Evolutionary conservation across 2,329 filamentous ascomycete species (phyloP).

Genomic region (Scedosporium aurantiacum): DNA sequence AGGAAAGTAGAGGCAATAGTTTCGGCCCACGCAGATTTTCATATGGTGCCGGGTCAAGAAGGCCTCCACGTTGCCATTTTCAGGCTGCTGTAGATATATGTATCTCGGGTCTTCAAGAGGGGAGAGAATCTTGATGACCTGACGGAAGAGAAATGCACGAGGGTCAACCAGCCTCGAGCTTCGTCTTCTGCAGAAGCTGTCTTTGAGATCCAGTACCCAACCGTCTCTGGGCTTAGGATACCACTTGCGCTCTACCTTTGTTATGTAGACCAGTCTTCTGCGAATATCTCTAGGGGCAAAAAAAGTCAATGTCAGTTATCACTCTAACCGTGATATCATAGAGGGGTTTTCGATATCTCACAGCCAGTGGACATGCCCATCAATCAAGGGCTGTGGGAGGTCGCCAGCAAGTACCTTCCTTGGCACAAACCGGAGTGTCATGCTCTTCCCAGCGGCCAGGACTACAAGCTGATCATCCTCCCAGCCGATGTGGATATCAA

Average conservation of each 20-base stretch:
- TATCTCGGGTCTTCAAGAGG: slow-evolving; percentile 30
- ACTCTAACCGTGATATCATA: neutral
- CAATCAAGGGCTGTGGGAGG: slow-evolving; percentile 37
- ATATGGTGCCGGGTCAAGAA: slow-evolving; percentile 38
- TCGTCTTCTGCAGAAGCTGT: no score
- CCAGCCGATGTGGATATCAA: slow-evolving; percentile 42
- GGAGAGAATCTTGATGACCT: slow-evolving; percentile 27
- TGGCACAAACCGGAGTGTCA: slow-evolving; percentile 17
- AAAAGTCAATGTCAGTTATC: neutral
- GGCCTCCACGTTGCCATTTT: no score
- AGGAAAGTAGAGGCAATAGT: slow-evolving; percentile 29
- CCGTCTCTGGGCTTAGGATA: no score
- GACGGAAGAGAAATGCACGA: slow-evolving; percentile 20
- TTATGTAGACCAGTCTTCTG: no score
- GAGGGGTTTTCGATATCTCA: slow-evolving; percentile 7
- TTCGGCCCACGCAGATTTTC: slow-evolving; percentile 36
- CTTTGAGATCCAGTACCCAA: no score
- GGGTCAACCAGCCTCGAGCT: neutral
- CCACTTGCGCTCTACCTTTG: no score
- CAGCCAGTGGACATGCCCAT: slow-evolving; percentile 50
- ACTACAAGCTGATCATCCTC: slow-evolving; percentile 29
- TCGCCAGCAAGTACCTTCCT: slow-evolving; percentile 26
- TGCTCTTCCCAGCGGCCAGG: slow-evolving; percentile 19
- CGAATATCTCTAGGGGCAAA: neutral
- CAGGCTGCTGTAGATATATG: slow-evolving; percentile 29